These are phyloP conservation scores for Metrosideros polymorpha DNA, from an alignment of 441 rosid genomes.

Conservation along the genomic window DNA sequence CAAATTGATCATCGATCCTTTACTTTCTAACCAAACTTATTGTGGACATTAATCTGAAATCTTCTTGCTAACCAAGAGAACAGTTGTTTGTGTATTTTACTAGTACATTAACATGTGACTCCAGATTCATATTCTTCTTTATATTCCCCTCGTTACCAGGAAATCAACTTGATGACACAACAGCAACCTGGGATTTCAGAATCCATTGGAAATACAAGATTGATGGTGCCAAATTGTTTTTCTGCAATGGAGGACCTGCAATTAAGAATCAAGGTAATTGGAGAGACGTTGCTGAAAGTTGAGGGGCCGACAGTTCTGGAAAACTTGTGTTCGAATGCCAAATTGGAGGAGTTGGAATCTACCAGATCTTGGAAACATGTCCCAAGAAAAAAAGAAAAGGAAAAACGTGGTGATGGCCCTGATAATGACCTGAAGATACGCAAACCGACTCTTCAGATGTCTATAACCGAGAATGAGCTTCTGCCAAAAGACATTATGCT, in stretches of 20 bases:
- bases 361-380: slow-evolving; percentile 21
- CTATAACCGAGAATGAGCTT: slow-evolving; percentile 45
- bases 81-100: neutral
- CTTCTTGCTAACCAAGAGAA: neutral
- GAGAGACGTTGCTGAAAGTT: slow-evolving; percentile 44
- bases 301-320: slow-evolving; percentile 44
- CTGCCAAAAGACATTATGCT: slow-evolving; percentile 92
- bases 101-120: slow-evolving; percentile 8
- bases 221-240: slow-evolving; percentile 16
- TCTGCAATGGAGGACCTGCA: slow-evolving; percentile 44
- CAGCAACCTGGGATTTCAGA: slow-evolving; percentile 19
- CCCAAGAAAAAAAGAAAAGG: slow-evolving; percentile 14
- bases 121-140: neutral
- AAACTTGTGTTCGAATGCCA: slow-evolving; percentile 29
- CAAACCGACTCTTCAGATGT: slow-evolving; percentile 30
- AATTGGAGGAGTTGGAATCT: slow-evolving; percentile 38
- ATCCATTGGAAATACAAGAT: slow-evolving; percentile 13
- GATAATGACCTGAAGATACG: slow-evolving; percentile 13
- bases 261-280: slow-evolving; percentile 53
- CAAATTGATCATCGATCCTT: neutral
- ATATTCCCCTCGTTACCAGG: slow-evolving; percentile 26
- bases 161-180: slow-evolving; percentile 11
- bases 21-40: neutral
- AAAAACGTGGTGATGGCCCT: slow-evolving; percentile 7
- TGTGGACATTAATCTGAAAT: neutral